A percentile compares a stretch with the other conserved stretches of the same genome.
These are phyloP conservation scores for Dendrobium huoshanense DNA, from an alignment of 106 monocot genomes.

Conservation along the genomic window DNA sequence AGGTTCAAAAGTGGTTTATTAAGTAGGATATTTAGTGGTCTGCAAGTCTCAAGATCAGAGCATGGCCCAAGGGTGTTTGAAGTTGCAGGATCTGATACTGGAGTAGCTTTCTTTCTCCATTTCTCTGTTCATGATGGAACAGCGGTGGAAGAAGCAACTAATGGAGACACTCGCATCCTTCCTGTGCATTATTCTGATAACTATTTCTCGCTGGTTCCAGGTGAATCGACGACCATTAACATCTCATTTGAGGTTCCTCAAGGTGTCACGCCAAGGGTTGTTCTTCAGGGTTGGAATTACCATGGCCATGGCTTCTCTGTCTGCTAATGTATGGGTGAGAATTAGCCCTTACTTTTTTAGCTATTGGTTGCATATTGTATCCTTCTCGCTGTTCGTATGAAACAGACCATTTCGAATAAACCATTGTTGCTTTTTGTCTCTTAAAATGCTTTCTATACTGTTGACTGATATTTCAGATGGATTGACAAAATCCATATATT, in stretches of 20 bases:
- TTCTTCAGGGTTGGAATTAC: conserved; percentile 82
- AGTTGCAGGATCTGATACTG: conserved; percentile 47
- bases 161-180: conserved; percentile 73
- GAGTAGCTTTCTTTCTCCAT: conserved; percentile 89
- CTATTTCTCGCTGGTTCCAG: conserved; percentile 83
- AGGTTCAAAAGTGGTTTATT: conserved; percentile 2
- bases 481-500: too few species aligned
- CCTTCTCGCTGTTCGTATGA: too few species aligned
- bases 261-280: conserved; percentile 58
- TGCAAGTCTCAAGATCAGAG: conserved; percentile 2
- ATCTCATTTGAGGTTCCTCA: conserved; percentile 70
- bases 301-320: conserved; percentile 5
- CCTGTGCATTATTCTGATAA: conserved; percentile 96
- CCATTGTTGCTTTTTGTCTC: too few species aligned
- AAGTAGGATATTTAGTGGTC: conserved; percentile 28
- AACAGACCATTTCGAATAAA: too few species aligned
- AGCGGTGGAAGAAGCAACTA: conserved; percentile 15
- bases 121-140: conserved; percentile 72
- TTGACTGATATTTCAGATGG: too few species aligned
- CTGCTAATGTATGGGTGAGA: not conserved
- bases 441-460: too few species aligned
- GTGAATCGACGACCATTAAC: conserved; percentile 51
- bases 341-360: not conserved
- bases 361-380: not conserved
- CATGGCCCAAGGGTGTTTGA: conserved; percentile 16